Evolutionary conservation across 352 stramenopile species (phyloP).

Genomic region (Aphanomyces euteiches): DNA sequence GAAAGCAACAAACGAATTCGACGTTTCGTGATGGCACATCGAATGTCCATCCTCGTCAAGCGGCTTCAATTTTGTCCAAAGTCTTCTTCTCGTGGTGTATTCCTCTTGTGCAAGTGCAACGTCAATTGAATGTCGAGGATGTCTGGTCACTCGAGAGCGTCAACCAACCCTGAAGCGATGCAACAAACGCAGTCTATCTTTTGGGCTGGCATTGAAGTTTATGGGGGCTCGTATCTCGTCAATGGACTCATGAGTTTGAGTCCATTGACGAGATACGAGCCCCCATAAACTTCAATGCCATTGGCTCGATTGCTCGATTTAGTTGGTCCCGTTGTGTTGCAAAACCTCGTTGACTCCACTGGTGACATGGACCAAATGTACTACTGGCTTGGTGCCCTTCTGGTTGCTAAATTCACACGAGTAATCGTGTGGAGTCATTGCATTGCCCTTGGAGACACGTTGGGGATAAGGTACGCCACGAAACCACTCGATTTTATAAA

Average conservation of each 20-base stretch:
- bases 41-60: not conserved
- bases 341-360: conserved; percentile 7
- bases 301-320: conserved; percentile 17
- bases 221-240: conserved; percentile 3
- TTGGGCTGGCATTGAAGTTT: not conserved
- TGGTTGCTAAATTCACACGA: conserved; percentile 7
- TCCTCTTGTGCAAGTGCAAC: not conserved
- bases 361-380: conserved; percentile 4
- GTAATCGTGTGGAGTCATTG: conserved; percentile 8
- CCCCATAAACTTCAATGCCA: no score
- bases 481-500: not conserved
- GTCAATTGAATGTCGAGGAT: conserved; percentile 5
- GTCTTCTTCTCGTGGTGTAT: conserved; percentile 16
- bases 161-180: not conserved
- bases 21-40: not conserved
- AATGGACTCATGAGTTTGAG: conserved; percentile 7
- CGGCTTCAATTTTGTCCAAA: conserved; percentile 12
- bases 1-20: not conserved
- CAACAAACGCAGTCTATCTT: conserved; percentile 6
- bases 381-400: conserved; percentile 12
- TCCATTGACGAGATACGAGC: no score
- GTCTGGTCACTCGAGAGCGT: not conserved
- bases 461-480: conserved; percentile 13
- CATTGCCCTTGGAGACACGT: conserved; percentile 14
- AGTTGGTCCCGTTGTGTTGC: conserved; percentile 19